A percentile compares a stretch with the other conserved stretches of the same genome.
Evolutionary conservation across 2,329 filamentous ascomycete genomes (phyloP).

Genomic region (Cucurbitaria berberidis): DNA sequence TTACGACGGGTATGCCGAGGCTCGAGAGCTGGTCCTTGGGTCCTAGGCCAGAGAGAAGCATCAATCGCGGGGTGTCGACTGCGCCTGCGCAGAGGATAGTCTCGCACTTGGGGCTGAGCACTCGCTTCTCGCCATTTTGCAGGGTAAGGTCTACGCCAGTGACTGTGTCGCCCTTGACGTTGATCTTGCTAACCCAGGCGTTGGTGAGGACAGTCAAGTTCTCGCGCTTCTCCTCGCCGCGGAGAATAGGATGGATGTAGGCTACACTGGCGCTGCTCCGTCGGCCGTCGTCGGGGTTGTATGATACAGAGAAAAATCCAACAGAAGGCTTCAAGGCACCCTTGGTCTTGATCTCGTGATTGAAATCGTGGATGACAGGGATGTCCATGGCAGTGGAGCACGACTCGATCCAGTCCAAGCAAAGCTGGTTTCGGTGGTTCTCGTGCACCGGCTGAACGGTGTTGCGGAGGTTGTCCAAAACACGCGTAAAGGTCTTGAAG

Average conservation of each 20-base stretch:
- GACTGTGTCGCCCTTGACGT: slow-evolving; percentile 72
- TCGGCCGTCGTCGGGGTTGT: slow-evolving; percentile 86
- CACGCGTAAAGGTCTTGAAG: slow-evolving; percentile 81
- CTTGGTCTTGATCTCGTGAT: slow-evolving; percentile 76
- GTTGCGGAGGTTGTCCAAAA: slow-evolving; percentile 84
- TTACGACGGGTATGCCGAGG: slow-evolving; percentile 61
- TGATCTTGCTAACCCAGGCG: slow-evolving; percentile 83
- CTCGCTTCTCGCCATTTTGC: slow-evolving; percentile 62
- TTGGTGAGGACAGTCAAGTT: slow-evolving; percentile 89
- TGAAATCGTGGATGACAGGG: slow-evolving; percentile 84
- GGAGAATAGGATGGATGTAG: slow-evolving; percentile 89
- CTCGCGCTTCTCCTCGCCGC: slow-evolving; percentile 78
- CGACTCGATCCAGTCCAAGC: slow-evolving; percentile 85
- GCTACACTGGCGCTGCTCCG: slow-evolving; percentile 87
- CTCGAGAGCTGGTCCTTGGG: slow-evolving; percentile 55
- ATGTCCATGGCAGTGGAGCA: slow-evolving; percentile 81
- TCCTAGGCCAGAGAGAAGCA: slow-evolving; percentile 60
- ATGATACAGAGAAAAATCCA: slow-evolving; percentile 89
- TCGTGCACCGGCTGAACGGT: slow-evolving; percentile 88
- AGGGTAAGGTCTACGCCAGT: slow-evolving; percentile 76
- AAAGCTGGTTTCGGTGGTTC: slow-evolving; percentile 86
- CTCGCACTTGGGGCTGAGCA: slow-evolving; percentile 69
- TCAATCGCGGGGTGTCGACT: slow-evolving; percentile 76
- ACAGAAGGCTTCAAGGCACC: slow-evolving; percentile 77
- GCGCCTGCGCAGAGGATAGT: slow-evolving; percentile 82